Conservation (phyloP, 257 asterid genomes). For the Rauvolfia tetraphylla region DNA sequence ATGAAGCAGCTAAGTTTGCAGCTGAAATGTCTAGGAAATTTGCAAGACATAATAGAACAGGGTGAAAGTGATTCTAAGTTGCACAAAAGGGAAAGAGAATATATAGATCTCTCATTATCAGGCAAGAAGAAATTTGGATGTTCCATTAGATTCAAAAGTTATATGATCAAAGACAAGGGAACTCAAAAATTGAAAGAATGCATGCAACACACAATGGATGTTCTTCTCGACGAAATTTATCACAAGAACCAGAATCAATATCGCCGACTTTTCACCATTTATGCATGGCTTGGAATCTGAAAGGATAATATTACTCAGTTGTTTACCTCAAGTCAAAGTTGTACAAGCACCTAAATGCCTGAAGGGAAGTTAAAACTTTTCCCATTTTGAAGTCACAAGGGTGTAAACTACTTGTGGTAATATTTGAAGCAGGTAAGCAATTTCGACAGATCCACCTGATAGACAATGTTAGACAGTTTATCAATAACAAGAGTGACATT, state of each 20-base stretch:
- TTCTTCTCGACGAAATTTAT: not conserved
- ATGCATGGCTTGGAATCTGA: not conserved
- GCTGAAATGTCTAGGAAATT: not conserved
- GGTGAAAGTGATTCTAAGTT: not conserved
- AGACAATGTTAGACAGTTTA: conserved; percentile 18
- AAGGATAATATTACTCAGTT: not conserved
- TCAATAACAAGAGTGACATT: conserved; percentile 5
- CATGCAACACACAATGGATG: not conserved
- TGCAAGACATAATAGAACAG: not conserved
- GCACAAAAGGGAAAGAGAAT: not conserved
- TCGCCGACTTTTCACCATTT: not conserved
- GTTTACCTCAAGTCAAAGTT: conserved; percentile 68
- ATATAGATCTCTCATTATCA: not conserved
- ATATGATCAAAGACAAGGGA: conserved; percentile 17
- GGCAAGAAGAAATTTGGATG: not conserved
- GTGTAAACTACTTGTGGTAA: conserved; percentile 62
- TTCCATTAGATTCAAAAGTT: conserved; percentile 17
- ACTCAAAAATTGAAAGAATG: not conserved
- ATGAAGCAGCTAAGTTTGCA: not conserved
- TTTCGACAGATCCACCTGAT: conserved; percentile 91
- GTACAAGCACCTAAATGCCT: conserved; percentile 78
- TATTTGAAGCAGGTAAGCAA: conserved; percentile 66
- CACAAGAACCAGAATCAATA: not conserved
- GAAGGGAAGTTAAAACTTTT: conserved; percentile 71
- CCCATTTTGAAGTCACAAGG: conserved; percentile 98